Percentiles rank a stretch among this genome's conserved stretches.
These are phyloP conservation scores for Hamamelis virginiana DNA, from an alignment of 164 flowering plant genomes.

Conservation along the genomic window DNA sequence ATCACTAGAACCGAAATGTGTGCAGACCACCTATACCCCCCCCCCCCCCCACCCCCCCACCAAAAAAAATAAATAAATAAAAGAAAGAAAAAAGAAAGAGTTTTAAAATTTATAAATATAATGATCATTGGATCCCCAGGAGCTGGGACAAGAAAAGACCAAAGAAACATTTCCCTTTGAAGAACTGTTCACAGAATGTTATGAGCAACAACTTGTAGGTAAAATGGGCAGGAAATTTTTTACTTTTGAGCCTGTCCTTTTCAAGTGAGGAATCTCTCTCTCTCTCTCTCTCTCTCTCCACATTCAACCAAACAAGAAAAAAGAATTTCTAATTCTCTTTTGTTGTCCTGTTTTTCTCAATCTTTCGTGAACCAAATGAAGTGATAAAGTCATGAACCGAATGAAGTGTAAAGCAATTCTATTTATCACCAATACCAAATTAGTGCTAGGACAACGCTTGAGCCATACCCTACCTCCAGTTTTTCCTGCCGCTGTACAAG, in stretches of 20 bases:
- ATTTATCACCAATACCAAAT: not conserved
- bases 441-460: not conserved
- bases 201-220: not conserved
- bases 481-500: slow-evolving; percentile 79
- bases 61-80: too few species aligned
- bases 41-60: too few species aligned
- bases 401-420: not conserved
- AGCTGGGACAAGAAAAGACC: too few species aligned
- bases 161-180: not conserved
- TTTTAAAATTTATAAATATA: too few species aligned
- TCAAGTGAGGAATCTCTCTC: too few species aligned
- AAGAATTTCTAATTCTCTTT: too few species aligned
- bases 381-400: not conserved
- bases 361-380: not conserved
- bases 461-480: slow-evolving; percentile 58
- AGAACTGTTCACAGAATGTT: not conserved
- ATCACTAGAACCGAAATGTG: not conserved
- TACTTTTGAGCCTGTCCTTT: too few species aligned
- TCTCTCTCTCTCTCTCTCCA: too few species aligned
- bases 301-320: too few species aligned
- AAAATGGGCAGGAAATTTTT: not conserved
- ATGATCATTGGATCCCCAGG: too few species aligned
- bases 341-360: too few species aligned
- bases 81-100: too few species aligned
- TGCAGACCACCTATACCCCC: not conserved